Evolutionary conservation across 2,329 filamentous ascomycete genomes (phyloP).

Genomic region (Aquanectria penicillioides): DNA sequence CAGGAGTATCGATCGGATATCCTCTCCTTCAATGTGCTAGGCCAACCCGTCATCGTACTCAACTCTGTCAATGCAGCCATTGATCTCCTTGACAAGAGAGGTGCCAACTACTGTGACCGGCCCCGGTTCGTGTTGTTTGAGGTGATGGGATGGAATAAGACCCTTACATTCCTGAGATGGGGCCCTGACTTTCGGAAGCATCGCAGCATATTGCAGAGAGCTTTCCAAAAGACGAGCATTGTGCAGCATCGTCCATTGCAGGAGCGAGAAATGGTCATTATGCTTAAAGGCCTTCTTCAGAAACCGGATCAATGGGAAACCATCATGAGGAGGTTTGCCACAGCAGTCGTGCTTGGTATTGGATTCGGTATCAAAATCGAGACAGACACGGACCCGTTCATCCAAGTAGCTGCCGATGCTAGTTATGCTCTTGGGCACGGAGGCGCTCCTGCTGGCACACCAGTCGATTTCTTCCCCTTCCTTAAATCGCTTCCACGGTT

Average conservation of each 20-base stretch:
- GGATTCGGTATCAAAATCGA: conserved; percentile 55
- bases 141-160: conserved; percentile 58
- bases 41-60: conserved; percentile 52
- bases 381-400: conserved; percentile 50
- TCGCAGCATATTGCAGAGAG: conserved; percentile 54
- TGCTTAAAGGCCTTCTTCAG: conserved; percentile 44
- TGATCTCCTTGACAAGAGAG: conserved; percentile 57
- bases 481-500: conserved; percentile 53
- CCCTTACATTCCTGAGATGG: conserved; percentile 56
- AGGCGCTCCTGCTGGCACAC: conserved; percentile 46
- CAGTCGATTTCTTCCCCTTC: conserved; percentile 61
- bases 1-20: conserved; percentile 61
- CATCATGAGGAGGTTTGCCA: conserved; percentile 49
- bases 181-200: conserved; percentile 55
- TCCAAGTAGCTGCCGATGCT: conserved; percentile 49
- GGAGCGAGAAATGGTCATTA: conserved; percentile 44
- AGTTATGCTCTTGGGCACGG: conserved; percentile 43
- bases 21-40: conserved; percentile 47
- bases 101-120: conserved; percentile 55
- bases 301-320: conserved; percentile 49
- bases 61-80: conserved; percentile 54
- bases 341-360: conserved; percentile 54
- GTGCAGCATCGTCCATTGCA: conserved; percentile 48
- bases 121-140: conserved; percentile 57
- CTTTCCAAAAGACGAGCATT: conserved; percentile 52